These are phyloP conservation scores for Wallacemonas rigidus DNA, from an alignment of 208 protist species.

Conservation along the genomic window DNA sequence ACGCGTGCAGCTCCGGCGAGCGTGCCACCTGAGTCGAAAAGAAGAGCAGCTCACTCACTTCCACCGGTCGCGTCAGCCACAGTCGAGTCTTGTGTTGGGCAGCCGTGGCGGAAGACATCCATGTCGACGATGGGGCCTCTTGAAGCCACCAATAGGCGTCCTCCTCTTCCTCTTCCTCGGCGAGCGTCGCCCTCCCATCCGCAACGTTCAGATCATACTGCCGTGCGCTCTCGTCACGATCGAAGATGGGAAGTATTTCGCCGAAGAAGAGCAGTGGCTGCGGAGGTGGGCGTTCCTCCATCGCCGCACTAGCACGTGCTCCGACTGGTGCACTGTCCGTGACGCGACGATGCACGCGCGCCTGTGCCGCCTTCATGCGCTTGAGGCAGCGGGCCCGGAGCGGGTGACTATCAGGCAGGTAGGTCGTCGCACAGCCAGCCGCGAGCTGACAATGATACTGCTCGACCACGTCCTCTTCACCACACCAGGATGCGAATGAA, in stretches of 20 bases:
- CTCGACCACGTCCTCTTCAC: slow-evolving; percentile 35
- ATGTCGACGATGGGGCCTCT: too few relatives aligned
- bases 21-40: neutral
- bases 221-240: slow-evolving; percentile 4
- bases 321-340: neutral
- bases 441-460: slow-evolving; percentile 81
- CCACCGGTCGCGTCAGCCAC: slow-evolving; percentile 9
- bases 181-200: too few relatives aligned
- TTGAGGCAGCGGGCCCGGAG: slow-evolving; percentile 35
- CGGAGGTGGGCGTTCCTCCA: neutral
- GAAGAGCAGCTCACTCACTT: slow-evolving; percentile 16
- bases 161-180: too few relatives aligned
- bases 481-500: slow-evolving; percentile 66
- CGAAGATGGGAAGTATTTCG: slow-evolving; percentile 1
- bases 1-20: slow-evolving; percentile 13
- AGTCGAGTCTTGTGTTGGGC: neutral
- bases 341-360: slow-evolving; percentile 4
- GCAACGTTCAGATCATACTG: too few relatives aligned
- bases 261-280: slow-evolving; percentile 10
- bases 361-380: slow-evolving; percentile 39
- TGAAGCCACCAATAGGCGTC: too few relatives aligned
- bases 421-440: slow-evolving; percentile 58
- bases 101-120: neutral
- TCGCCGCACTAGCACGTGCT: slow-evolving; percentile 1
- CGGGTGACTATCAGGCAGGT: slow-evolving; percentile 34